These are phyloP conservation scores for Echium plantagineum DNA, from an alignment of 257 asterid genomes.

Conservation along the genomic window DNA sequence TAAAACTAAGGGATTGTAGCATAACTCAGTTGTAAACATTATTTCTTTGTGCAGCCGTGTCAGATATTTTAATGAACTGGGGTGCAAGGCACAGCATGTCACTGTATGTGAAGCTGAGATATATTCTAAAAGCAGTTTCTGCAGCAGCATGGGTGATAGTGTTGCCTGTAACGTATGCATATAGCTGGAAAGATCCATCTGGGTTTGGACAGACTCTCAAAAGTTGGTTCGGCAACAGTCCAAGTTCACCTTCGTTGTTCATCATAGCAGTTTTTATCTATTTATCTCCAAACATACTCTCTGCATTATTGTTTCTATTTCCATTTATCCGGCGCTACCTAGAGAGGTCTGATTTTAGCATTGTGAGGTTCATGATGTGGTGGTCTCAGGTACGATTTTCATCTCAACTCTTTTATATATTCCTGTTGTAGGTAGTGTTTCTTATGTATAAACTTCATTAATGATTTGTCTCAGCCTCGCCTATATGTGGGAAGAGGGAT, in stretches of 20 bases:
- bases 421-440: constrained; percentile 3
- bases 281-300: constrained; percentile 87
- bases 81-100: constrained; percentile 83
- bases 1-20: background rate
- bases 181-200: constrained; percentile 68
- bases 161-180: constrained; percentile 88
- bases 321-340: constrained; percentile 81
- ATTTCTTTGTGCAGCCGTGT: constrained; percentile 48
- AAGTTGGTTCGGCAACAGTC: constrained; percentile 69
- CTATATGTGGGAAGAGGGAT: constrained; percentile 98
- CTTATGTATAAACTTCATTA: constrained; percentile 4
- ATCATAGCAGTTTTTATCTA: constrained; percentile 68
- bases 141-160: constrained; percentile 85
- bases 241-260: constrained; percentile 73
- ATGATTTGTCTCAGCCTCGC: constrained; percentile 55
- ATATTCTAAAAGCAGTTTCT: constrained; percentile 56
- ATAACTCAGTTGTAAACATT: background rate
- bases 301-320: constrained; percentile 62
- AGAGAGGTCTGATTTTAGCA: constrained; percentile 77
- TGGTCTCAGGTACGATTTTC: constrained; percentile 80
- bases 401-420: background rate
- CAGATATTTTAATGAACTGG: constrained; percentile 78
- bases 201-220: constrained; percentile 69
- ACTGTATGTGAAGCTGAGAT: constrained; percentile 77
- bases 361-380: constrained; percentile 95